Base-by-base conservation (phyloP, 768 basidiomycete species). In the Psilocybe cubensis region DNA sequence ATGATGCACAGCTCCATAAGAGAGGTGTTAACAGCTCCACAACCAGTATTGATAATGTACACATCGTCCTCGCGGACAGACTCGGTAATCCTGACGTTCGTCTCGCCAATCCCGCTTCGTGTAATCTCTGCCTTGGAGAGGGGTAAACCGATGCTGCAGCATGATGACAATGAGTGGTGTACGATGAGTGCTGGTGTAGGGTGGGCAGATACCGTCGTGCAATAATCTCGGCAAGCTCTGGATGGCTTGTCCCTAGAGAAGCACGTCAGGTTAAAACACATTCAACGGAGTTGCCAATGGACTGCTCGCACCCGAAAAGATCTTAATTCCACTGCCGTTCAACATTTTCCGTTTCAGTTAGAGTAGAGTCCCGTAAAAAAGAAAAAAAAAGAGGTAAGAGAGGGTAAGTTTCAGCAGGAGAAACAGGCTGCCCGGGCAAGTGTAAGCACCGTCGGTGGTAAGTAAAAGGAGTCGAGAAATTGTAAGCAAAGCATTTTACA, bases 1-100 rank as follows among this genome's bases (percentile, higher is more conserved):
- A 99, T 96, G 68, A 98, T 98, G 71, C 96, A 94, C 44, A 95
- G 84, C 73, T 98, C 97, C 94, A 99, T 98, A 61, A 99, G 85
- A 38, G 96, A 83, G 24, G 93, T 95, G 70, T 98, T 98, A 65
- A 98, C 85, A 54, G 87, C 79, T 21, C 89, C 87, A 66, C 89
- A 88, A 12, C 93, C 91, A 35, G 94, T 93, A 75, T 95, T 97
- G 79, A 99, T 89, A 73, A 99, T 98, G 76, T 98, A 99, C 48
- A 98, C 96, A 72, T 98, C 97, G 72, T 94, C 92, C 76, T 98
- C 96, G 59, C 97, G 92, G 31, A 99, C 96, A 43, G 92, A 95
- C 76, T 98, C 95, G 62, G 85, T 83, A 70, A 99, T 94, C 63
- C 91, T 89, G 50, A 98, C 93, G 66, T 85, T 85, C 46, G 92